Base-by-base conservation (phyloP, 495 filamentous ascomycete genomes). In the Poronia punctata region DNA sequence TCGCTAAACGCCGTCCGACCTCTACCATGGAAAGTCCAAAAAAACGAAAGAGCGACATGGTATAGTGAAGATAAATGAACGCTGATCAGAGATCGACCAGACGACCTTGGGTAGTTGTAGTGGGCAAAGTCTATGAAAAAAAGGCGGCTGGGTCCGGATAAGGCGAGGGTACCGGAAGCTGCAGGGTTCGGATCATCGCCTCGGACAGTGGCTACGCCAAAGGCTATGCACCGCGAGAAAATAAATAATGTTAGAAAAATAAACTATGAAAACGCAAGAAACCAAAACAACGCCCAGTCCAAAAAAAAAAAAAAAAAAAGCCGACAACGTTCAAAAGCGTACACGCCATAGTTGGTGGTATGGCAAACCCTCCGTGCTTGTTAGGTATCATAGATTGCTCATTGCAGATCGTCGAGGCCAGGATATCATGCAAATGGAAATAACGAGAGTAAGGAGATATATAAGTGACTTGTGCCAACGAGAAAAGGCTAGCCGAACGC, bases 341-440 rank as follows among this genome's bases (percentile, higher is more conserved):
- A 44, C 22, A 41, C 17, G 37, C 21, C 40, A 38, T 45, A 6
- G 11, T 21, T 18, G 21, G 45, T 43, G 24, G 26, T 30, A 41
- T 31, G 43, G 37, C 38, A 22, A 38, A 39, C 30, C 45, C 40
- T 27, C 35, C 29, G 40, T 44, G 45, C 46, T 37, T 21, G 38
- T n/a, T 50, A 44, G 49, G 49, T 46, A 50, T 56, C 55, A 39
- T 56, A 46, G 49, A 55, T 51, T 45, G 45, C 40, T 50, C 54
- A 37, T 53, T 45, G 42, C 46, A 56, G 52, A 56, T 59, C 52
- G 45, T 49, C 44, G 38, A 40, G 44, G 40, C 46, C 15, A 33
- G 40, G 40, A 47, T 56, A 48, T 58, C 48, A 46, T 38, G 26
- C 38, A 34, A 47, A 49, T 39, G 27, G 29, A 35, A 52, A 21